Evolutionary conservation across 1,284 basidiomycete genomes (phyloP), one percentile per base, ranked within the genome.

Genomic region (Rugiboletus extremiorientalis): DNA sequence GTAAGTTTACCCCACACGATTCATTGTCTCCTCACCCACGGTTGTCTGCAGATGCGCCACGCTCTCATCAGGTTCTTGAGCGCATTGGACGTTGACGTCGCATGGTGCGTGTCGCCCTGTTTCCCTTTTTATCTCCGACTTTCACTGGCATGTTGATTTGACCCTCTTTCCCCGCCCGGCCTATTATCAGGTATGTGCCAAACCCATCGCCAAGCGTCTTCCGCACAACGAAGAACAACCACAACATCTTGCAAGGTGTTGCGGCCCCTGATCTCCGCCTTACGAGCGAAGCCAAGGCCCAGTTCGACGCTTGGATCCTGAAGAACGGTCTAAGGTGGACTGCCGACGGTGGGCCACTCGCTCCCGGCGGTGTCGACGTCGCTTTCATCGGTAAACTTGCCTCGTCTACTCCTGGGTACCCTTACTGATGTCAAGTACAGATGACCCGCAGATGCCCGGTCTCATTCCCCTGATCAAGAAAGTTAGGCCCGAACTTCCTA

Each of bases 211-310:
- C 92, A 8, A 84, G 83, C 61, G 90, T 94, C 37, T 94, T 94
- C 82, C 84, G 92, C 62, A 93, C 89, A 59, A 94, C 92, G 60
- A 94, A 94, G 81, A 91, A 92, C 86, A 94, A 93, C 78, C 90
- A 92, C 82, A 92, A 92, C 74, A 91, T 91, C 72, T 77, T 92
- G 22, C 90, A 92, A 82, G 92, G 92, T 57, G 92, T 95, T 43
- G 88, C 91, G 5, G 74, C 84, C 18, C 84, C 88, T 18, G 83
- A 82, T 59, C 79, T 91, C 36, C 88, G 91, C 57, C 80, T 94
- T 43, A 88, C 84, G 2, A 79, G 88, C 62, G 85, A 86, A 54
- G 84, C 86, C 49, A 90, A 92, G 75, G 85, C 85, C 58, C 81
- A 83, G 67, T 94, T 94, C 65, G 89, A 91, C 64, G 83, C 85